Evolutionary conservation across 768 basidiomycete genomes (phyloP).

Genomic region (Boletus bicolor): DNA sequence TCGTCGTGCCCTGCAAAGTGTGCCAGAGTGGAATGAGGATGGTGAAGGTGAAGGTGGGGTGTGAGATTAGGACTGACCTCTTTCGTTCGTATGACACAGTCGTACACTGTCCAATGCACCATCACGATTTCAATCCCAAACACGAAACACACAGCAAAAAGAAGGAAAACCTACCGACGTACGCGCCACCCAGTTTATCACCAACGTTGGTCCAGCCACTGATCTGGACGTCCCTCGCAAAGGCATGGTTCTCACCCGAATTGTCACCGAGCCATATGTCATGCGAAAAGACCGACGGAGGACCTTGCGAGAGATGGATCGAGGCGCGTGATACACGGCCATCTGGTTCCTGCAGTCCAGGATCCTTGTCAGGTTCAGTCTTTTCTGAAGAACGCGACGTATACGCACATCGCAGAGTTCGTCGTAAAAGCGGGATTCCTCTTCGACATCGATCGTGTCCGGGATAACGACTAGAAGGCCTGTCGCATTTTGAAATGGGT

Average conservation of each 20-base stretch:
- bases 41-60: background rate
- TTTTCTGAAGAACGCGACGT: background rate
- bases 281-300: slow-evolving; percentile 58
- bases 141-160: too few species aligned
- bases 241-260: slow-evolving; percentile 48
- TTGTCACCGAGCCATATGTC: slow-evolving; percentile 73
- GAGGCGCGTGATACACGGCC: slow-evolving; percentile 22
- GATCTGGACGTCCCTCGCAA: slow-evolving; percentile 64
- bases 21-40: background rate
- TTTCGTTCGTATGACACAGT: slow-evolving; percentile 65
- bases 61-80: slow-evolving; percentile 35
- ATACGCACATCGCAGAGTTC: slow-evolving; percentile 49
- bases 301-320: slow-evolving; percentile 27
- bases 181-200: slow-evolving; percentile 59
- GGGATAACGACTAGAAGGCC: slow-evolving; percentile 54
- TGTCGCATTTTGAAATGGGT: slow-evolving; percentile 48
- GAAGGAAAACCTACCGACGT: slow-evolving; percentile 47
- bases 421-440: slow-evolving; percentile 65
- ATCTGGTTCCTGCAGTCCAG: slow-evolving; percentile 21
- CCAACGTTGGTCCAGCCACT: slow-evolving; percentile 73
- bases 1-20: slow-evolving; percentile 47
- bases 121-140: background rate
- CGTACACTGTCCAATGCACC: slow-evolving; percentile 47
- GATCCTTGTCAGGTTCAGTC: background rate
- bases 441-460: slow-evolving; percentile 60